Base-by-base conservation (phyloP, 495 filamentous ascomycete genomes). In the Achaetomiella virescens region DNA sequence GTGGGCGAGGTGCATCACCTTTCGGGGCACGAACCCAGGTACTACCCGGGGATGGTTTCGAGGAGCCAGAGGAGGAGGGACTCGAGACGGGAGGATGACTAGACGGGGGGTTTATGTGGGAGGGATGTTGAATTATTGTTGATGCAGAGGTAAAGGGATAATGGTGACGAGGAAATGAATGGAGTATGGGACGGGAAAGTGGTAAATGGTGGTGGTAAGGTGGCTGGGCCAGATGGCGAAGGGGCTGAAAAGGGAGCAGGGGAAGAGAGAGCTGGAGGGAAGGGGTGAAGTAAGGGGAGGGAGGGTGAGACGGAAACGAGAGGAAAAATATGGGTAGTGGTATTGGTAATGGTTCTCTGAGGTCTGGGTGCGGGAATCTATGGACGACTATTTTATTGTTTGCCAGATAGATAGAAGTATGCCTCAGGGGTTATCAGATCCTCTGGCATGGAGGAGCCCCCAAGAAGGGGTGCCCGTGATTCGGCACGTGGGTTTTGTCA, bases 21-120 rank as follows among this genome's bases (percentile, higher is more conserved):
- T 24, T 77, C 72, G 12, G 73, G 77, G 0, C 78, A 77, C 21
- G 83, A 88, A 63, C 84, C 85, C 35, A 78, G 81, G 57, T 86
- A 88, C 41, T 87, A 88, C 66, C 87, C 87, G 0, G 86, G 87
- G 3, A 76, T 88, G 46, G 77, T 89, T 21, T 81, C 84, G 62
- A 77, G 84, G 48, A 77, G 75, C 51, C 77, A 76, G 36, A 72
- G 79, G 47, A 72, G 72, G 47, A 70, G 66, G 40, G 59, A 57
- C 47, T 76, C 72, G 46, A 61, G 63, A 42, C 72, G 73, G 43
- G 74, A 74, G 50, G 65, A 60, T 21, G 73, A 77, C 24, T 1
- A 12, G 25, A 12, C 44, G 57, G 43, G 15, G 27, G 35, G 8
- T 18, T 24, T 15, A 12, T 20, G 43, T 18, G 45, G 22, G 46